Percentiles rank a stretch among this genome's conserved stretches.
phyloP scores from a whole-genome alignment of 805 yeast genomes.

The Candida ponderosae region DNA sequence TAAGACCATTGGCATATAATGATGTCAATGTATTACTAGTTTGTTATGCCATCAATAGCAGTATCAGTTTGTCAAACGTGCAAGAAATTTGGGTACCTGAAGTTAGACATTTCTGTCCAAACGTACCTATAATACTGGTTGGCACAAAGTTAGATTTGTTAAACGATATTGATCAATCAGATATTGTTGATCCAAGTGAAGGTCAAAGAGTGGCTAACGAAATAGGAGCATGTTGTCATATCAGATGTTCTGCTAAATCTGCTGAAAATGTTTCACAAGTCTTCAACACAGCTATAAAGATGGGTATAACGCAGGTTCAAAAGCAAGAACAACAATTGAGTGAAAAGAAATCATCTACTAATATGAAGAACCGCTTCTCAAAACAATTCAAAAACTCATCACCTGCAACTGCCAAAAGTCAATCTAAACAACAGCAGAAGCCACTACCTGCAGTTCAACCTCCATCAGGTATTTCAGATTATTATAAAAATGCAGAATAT shows the following conservation, averaged over 20 bases:
- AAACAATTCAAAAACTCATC: neutral
- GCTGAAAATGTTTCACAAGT: conserved; percentile 60
- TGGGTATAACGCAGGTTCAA: conserved; percentile 13
- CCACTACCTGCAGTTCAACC: too few species aligned
- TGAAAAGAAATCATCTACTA: neutral
- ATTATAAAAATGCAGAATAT: conserved; percentile 12
- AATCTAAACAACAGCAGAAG: neutral
- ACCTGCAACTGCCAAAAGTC: neutral
- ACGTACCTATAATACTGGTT: conserved; percentile 68
- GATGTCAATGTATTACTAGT: conserved; percentile 70
- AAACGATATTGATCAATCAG: conserved; percentile 21
- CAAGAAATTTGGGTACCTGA: conserved; percentile 86
- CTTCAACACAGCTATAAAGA: conserved; percentile 48
- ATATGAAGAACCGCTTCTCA: neutral
- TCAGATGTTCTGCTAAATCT: conserved; percentile 73
- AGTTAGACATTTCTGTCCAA: conserved; percentile 74
- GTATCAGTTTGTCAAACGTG: conserved; percentile 61
- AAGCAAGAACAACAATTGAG: neutral
- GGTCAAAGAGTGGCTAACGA: conserved; percentile 39
- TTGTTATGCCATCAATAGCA: conserved; percentile 65
- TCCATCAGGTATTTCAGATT: conserved; percentile 4
- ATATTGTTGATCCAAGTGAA: conserved; percentile 30
- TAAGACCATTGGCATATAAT: conserved; percentile 73
- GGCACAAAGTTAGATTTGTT: conserved; percentile 72
- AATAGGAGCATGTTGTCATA: conserved; percentile 62